Base-by-base conservation (phyloP, 2,329 filamentous ascomycete species). In the Neofusicoccum umdonicola region DNA sequence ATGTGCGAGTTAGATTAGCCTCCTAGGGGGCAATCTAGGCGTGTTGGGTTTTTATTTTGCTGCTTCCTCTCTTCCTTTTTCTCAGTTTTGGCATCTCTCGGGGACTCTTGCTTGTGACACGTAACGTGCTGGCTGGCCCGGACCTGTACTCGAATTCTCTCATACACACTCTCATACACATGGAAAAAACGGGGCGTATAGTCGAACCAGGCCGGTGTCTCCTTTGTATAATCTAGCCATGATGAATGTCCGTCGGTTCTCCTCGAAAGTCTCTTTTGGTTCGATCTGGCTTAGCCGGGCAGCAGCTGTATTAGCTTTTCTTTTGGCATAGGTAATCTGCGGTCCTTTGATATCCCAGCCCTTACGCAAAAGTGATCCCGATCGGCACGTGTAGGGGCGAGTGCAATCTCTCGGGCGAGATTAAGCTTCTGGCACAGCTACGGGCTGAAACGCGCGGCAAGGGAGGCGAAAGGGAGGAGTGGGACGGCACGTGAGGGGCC, bases 161-260 rank as follows among this genome's bases (percentile, higher is more conserved):
- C 31, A 45, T 60, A 60, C 56, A 58, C 48, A 35, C 41, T 60
- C 41, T 44, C 41, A 44, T 17, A 44, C 41, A 17, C n/a, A 17
- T 44, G 41, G 56, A 39, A 60, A 60, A 60, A 60, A 45, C 56
- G 56, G 56, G 56, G 56, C 56, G 56, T 60, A 60, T 47, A 60
- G 56, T 60, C 56, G 56, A 60, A 47, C 42, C 56, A 60, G 56
- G 56, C 56, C 56, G 56, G 56, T 60, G 56, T 47, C 56, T 60
- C 56, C 50, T 60, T 60, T 60, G 56, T 60, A 60, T 60, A 60
- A 60, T 60, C 56, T 60, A 60, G 56, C 56, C 56, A 60, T 60
- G 56, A 60, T 60, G 56, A 60, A 60, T 60, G 56, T 60, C 56
- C 56, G 56, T 60, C 42, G 56, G 56, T 34, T 60, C 42, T 47